Evolutionary conservation across 805 yeast genomes (phyloP).

Genomic region (Hanseniaspora meyeri): DNA sequence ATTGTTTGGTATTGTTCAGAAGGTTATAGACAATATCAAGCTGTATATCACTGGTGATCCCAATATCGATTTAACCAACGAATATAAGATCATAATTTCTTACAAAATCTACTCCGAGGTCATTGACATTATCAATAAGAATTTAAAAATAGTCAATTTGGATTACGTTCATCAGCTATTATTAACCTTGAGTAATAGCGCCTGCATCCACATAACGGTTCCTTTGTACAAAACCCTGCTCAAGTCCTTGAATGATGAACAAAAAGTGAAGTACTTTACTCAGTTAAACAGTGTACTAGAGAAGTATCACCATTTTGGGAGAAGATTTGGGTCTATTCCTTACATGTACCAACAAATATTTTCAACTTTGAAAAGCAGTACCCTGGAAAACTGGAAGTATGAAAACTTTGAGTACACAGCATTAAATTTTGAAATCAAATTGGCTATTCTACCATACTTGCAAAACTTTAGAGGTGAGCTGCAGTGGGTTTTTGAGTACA

Average conservation of each 20-base stretch:
- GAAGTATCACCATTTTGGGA: conserved; percentile 9
- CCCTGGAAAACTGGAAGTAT: background rate
- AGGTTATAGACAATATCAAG: background rate
- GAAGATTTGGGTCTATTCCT: conserved; percentile 12
- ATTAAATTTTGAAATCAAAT: conserved; percentile 8
- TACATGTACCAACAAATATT: conserved; percentile 9
- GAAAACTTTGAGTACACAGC: background rate
- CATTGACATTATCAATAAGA: background rate
- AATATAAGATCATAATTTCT: background rate
- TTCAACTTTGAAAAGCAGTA: background rate
- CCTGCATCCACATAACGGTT: conserved; percentile 11
- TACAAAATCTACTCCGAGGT: conserved; percentile 6
- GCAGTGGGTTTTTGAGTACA: background rate
- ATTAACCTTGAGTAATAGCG: conserved; percentile 7
- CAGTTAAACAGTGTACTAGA: background rate
- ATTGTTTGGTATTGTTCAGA: background rate
- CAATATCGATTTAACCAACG: background rate
- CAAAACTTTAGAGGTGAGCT: background rate
- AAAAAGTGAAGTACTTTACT: background rate
- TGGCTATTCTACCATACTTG: conserved; percentile 4
- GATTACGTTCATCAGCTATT: background rate
- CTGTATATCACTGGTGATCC: conserved; percentile 11
- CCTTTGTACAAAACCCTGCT: conserved; percentile 1
- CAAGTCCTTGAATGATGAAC: background rate
- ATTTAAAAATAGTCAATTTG: background rate